Conservation (phyloP, 1,139 yeast genomes). For the Candida albicans region DNA sequence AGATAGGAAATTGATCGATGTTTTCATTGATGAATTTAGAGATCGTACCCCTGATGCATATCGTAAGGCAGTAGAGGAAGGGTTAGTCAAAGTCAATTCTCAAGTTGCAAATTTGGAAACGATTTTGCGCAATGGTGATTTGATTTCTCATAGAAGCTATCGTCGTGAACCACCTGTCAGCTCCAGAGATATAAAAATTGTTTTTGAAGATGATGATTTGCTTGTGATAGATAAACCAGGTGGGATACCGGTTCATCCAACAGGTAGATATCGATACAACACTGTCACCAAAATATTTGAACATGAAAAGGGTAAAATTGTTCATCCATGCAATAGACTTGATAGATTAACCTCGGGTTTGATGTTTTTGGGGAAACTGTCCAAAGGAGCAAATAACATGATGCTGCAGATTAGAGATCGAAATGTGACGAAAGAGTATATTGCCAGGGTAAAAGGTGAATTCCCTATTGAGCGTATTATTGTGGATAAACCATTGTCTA, state of each 20-base stretch:
- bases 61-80: slow-evolving; percentile 62
- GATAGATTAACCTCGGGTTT: slow-evolving; percentile 93
- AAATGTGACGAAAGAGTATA: slow-evolving; percentile 75
- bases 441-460: slow-evolving; percentile 84
- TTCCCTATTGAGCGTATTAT: slow-evolving; percentile 58
- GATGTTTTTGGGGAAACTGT: slow-evolving; percentile 86
- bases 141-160: slow-evolving; percentile 78
- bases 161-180: slow-evolving; percentile 92
- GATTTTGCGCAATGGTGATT: slow-evolving; percentile 77
- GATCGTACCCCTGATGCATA: slow-evolving; percentile 75
- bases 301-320: slow-evolving; percentile 60
- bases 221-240: slow-evolving; percentile 92
- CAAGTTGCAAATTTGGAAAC: slow-evolving; percentile 64
- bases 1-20: slow-evolving; percentile 72
- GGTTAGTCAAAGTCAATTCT: slow-evolving; percentile 73
- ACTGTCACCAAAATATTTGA: slow-evolving; percentile 82
- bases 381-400: slow-evolving; percentile 77
- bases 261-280: slow-evolving; percentile 88
- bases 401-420: slow-evolving; percentile 75
- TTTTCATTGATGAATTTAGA: slow-evolving; percentile 81
- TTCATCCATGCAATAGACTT: slow-evolving; percentile 88
- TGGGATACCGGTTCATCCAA: slow-evolving; percentile 95
- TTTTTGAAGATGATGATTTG: slow-evolving; percentile 74
- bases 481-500: slow-evolving; percentile 69
- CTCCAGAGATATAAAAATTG: slow-evolving; percentile 66